Conservation (phyloP, 1,284 basidiomycete species). For the Malassezia arunalokei region DNA sequence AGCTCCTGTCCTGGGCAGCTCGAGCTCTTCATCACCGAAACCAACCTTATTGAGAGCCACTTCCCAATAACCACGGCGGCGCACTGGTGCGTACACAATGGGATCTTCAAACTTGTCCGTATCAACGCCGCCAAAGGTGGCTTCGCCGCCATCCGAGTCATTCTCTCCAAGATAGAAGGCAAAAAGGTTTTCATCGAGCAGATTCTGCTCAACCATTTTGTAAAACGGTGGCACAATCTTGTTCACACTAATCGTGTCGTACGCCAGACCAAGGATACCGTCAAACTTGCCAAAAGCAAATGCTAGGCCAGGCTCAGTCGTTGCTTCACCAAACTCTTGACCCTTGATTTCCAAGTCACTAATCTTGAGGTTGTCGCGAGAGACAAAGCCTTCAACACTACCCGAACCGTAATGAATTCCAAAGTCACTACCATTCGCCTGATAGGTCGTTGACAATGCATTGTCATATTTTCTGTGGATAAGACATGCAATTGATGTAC, state of each 20-base stretch:
- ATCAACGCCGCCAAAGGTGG: constrained; percentile 86
- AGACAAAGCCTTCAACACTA: constrained; percentile 92
- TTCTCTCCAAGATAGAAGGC: constrained; percentile 84
- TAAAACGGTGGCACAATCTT: constrained; percentile 90
- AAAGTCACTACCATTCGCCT: constrained; percentile 80
- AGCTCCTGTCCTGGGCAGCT: constrained; percentile 71
- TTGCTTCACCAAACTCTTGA: constrained; percentile 91
- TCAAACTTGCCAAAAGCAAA: constrained; percentile 86
- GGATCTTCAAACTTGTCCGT: constrained; percentile 64
- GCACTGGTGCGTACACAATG: constrained; percentile 76
- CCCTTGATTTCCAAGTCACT: constrained; percentile 67
- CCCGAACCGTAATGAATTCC: constrained; percentile 92
- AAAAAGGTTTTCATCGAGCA: constrained; percentile 78
- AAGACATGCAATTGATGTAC: constrained; percentile 96
- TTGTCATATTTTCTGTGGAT: constrained; percentile 87
- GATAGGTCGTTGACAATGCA: constrained; percentile 67
- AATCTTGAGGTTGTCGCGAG: constrained; percentile 68
- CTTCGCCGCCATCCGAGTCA: constrained; percentile 81
- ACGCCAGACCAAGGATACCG: constrained; percentile 87
- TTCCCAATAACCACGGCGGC: constrained; percentile 91
- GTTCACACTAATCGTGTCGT: constrained; percentile 92
- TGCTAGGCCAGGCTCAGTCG: constrained; percentile 88
- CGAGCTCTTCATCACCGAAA: constrained; percentile 58
- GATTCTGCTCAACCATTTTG: constrained; percentile 71
- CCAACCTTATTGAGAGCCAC: constrained; percentile 48